Base-by-base conservation (phyloP, 768 basidiomycete genomes). In the Xanthoconium stramineum region DNA sequence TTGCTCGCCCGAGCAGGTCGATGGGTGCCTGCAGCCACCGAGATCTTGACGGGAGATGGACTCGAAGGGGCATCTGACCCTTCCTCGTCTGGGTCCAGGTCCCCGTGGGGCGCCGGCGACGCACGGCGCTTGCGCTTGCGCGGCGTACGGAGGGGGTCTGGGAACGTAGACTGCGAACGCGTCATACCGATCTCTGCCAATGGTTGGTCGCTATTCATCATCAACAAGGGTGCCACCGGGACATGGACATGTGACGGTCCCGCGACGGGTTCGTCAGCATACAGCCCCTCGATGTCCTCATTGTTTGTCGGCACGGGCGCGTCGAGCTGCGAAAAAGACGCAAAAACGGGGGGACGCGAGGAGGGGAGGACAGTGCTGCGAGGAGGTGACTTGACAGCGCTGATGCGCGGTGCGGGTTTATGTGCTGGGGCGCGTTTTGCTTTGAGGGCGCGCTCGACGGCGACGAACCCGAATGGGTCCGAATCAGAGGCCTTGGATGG, bases 381-480 rank as follows among this genome's bases (percentile, higher is more conserved):
- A 50, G 60, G 64, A 29, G 61, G 63, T 7, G 65, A 63, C 54
- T 58, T 62, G 50, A 59, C 43, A 48, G 38, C 24, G 36, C 61
- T 56, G 55, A 42, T 24, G 20, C 61, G 58, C 50, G 48, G 39
- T 14, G 49, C 15, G 19, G 61, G 49, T 38, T 53, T 61, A 19
- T 9, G 58, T 20, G 54, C 59, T 8, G 55, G 63, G 6, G 47
- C 43, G 45, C 80, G 79, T 40, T 76, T 71, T 2, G 67, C 74
- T 61, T 79, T 81, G 57, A 83, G 64, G 47, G 76, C 79, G 49
- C 73, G 74, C 64, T 84, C 82, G 1, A 81, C 74, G 17, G 82
- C 79, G 33, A 82, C 71, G 58, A 84, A 83, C 0, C 83, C 83
- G 56, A 84, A 84, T 0, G 82, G 83, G 57, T 84, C 83, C 0